Evolutionary conservation across 331 rosid species (phyloP).

Genomic region (Acacia pycnantha): DNA sequence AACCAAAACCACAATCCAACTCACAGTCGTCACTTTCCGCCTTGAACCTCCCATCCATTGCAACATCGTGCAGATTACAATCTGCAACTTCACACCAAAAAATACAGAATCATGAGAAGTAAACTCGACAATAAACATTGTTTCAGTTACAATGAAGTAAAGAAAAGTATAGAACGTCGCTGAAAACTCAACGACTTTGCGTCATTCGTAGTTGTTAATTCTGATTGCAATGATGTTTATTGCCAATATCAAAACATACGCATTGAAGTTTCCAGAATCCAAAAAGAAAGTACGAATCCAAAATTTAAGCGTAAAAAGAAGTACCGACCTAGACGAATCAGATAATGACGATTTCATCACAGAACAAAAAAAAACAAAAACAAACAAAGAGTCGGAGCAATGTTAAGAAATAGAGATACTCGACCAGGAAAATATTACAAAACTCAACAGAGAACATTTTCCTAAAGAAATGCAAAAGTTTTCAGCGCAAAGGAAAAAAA

Average conservation of each 20-base stretch:
- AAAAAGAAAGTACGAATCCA: background rate
- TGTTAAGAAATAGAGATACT: background rate
- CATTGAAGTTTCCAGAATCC: background rate
- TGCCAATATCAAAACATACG: background rate
- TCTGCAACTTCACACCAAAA: constrained; percentile 31
- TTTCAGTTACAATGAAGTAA: background rate
- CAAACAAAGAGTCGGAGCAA: background rate
- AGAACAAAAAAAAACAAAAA: background rate
- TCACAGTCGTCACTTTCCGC: constrained; percentile 78
- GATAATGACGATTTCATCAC: background rate
- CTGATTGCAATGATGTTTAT: background rate
- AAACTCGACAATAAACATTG: background rate
- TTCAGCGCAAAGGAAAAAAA: background rate
- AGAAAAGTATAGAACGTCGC: background rate
- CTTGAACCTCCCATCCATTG: constrained; percentile 99
- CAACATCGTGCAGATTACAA: constrained; percentile 50
- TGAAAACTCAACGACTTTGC: background rate
- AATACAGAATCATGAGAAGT: background rate
- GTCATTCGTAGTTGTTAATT: background rate
- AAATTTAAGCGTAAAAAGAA: background rate
- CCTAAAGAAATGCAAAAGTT: background rate
- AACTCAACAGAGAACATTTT: background rate
- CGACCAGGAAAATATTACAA: background rate
- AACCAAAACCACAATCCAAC: constrained; percentile 21
- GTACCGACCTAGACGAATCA: background rate